Conservation (phyloP, 2,329 filamentous ascomycete genomes). For the Exutisphaerella laricina region DNA sequence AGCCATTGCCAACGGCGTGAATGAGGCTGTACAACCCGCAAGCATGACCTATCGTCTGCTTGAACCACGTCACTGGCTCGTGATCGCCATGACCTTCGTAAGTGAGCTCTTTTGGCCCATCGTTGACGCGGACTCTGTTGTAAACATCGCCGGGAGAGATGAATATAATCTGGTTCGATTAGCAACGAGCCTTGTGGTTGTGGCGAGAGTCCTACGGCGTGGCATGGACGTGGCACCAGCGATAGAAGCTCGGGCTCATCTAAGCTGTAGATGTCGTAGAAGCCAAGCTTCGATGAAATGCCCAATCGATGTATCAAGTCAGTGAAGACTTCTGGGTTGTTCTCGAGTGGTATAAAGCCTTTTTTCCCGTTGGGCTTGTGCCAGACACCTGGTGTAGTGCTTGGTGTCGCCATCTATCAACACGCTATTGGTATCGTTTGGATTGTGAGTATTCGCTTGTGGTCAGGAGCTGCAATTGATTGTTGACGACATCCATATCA, state of each 20-base stretch:
- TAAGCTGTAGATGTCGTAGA: slow-evolving; percentile 51
- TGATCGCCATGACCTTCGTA: slow-evolving; percentile 45
- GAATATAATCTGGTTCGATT: slow-evolving; percentile 35
- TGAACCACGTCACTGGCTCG: slow-evolving; percentile 55
- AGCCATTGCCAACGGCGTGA: slow-evolving; percentile 50
- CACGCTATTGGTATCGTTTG: slow-evolving; percentile 1
- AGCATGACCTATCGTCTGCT: slow-evolving; percentile 54
- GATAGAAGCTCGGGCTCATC: slow-evolving; percentile 47
- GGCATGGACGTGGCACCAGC: slow-evolving; percentile 49
- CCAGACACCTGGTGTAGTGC: slow-evolving; percentile 21
- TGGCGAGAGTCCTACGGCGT: slow-evolving; percentile 38
- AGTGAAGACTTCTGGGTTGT: slow-evolving; percentile 52
- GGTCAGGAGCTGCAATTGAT: not conserved
- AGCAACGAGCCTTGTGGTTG: not conserved
- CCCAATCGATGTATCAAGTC: slow-evolving; percentile 47
- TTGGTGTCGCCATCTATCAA: slow-evolving; percentile 11
- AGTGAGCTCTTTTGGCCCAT: slow-evolving; percentile 31
- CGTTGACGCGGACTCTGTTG: slow-evolving; percentile 36
- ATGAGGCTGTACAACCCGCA: slow-evolving; percentile 56
- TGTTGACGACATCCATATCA: no score
- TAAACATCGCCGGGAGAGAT: slow-evolving; percentile 45
- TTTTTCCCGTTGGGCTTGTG: slow-evolving; percentile 28
- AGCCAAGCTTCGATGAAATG: slow-evolving; percentile 42
- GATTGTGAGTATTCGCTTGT: not conserved
- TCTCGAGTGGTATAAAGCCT: slow-evolving; percentile 40